Evolutionary conservation across 1,284 basidiomycete species (phyloP), one percentile per base, ranked within the genome.

Genomic region (Fomitopsis palustris): DNA sequence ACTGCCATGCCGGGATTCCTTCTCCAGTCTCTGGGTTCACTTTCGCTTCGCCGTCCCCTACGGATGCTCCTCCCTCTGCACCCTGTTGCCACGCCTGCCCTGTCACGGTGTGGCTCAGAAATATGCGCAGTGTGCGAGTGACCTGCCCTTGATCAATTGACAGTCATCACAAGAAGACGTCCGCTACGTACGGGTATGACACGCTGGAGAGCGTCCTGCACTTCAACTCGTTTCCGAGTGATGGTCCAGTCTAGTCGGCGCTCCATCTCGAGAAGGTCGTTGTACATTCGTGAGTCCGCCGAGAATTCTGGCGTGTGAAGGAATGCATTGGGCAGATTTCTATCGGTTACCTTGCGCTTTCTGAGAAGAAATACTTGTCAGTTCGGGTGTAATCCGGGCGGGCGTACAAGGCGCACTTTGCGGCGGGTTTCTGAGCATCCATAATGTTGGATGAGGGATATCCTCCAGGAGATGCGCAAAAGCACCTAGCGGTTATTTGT

Each of bases 161-260:
- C 58, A 54, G 60, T 42, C 27, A 47, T 29, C 17, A 12, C 16
- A 4, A 17, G 12, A 3, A 39, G 23, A 2, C 6, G 31, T 23
- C 21, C 2, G 41, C 3, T 23, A 74, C 84, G 61, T 67, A 88
- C 85, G 0, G 82, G 80, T 21, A 84, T 84, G 45, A 78, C 81
- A 52, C 84, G 78, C 27, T 78, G 76, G 49, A 95, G 70, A 21
- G 92, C 85, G 71, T 97, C 95, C 69, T 92, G 89, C 43, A 96
- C 86, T 70, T 98, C 96, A 12, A 92, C 90, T 64, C 85, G 87
- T 74, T 97, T 97, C 64, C 96, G 81, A 65, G 87, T 87, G 75
- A 97, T 88, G 5, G 93, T 96, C 96, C 96, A 98, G 74, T 98
- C 96, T 10, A 98, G 80, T 72, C 90, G 92, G 62, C 91, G 84